Base-by-base conservation (phyloP, 1,139 yeast genomes). In the Yamadazyma triangularis region DNA sequence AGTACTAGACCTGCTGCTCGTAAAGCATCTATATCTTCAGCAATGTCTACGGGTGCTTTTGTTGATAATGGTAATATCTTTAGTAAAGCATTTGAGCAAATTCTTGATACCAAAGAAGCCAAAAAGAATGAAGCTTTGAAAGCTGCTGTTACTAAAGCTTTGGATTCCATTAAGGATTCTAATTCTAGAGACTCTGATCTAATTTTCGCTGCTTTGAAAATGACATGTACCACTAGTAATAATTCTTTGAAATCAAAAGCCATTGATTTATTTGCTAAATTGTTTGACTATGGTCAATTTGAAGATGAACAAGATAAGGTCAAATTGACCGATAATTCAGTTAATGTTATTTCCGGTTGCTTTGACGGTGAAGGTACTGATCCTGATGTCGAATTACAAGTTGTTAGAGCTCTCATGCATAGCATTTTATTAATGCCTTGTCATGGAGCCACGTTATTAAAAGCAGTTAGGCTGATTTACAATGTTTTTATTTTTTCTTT, bases 281-380 rank as follows among this genome's bases (percentile, higher is more conserved):
- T 67, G 20, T 68, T 68, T 37, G 73, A 68, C 41, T 62, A 61
- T 37, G 64, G 66, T 4, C 64, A 56, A 33, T 65, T 64, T 39
- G 67, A 59, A 23, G 62, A 59, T 35, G 57, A 56, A 24, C 40
- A 36, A 4, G 71, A 65, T 30, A 68, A 70, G 30, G 70, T 78
- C 15, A 71, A 73, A 15, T 53, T 88, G 37, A 78, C 94, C 22
- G 95, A 88, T 49, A 84, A 84, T 13, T 88, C 95, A 1, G 84
- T 93, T 18, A 83, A 83, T 41, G 83, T 88, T 9, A 86, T 89
- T 19, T 77, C 94, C 24, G 79, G 82, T 13, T 85, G 95, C 43
- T 89, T 86, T 55, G 87, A 82, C 38, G 95, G 95, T 16, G 97
- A 89, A 53, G 87, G 88, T 2, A 87, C 97, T 0, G 95, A 89